Percentiles rank a stretch among this genome's conserved stretches.
These are phyloP conservation scores for Papiliotrema fonsecae DNA, from an alignment of 1,284 basidiomycete genomes.

Conservation along the genomic window DNA sequence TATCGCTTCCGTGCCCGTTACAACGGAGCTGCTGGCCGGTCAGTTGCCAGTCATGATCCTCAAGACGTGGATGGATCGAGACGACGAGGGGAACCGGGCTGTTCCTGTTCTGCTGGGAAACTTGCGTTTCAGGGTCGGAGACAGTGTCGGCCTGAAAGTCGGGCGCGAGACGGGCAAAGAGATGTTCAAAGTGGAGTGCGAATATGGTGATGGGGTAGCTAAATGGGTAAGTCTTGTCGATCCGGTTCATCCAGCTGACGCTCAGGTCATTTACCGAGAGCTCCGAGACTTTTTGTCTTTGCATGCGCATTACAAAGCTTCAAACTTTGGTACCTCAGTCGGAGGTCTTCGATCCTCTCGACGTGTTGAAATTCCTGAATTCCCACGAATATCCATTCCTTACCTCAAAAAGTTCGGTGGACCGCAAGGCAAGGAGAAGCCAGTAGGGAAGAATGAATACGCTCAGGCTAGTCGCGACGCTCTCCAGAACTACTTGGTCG, in stretches of 20 bases:
- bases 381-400: slow-evolving; percentile 78
- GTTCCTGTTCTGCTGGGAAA: slow-evolving; percentile 72
- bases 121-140: slow-evolving; percentile 45
- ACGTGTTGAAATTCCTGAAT: slow-evolving; percentile 77
- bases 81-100: slow-evolving; percentile 77
- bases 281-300: slow-evolving; percentile 86
- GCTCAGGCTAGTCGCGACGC: slow-evolving; percentile 73
- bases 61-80: slow-evolving; percentile 84
- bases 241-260: too few species aligned
- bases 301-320: slow-evolving; percentile 85
- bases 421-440: slow-evolving; percentile 25
- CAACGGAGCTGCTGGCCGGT: slow-evolving; percentile 75
- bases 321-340: slow-evolving; percentile 58
- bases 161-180: slow-evolving; percentile 39
- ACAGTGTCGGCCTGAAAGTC: slow-evolving; percentile 36
- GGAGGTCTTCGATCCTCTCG: slow-evolving; percentile 54
- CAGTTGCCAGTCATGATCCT: slow-evolving; percentile 78
- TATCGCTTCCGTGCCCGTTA: slow-evolving; percentile 62
- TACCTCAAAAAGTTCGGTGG: slow-evolving; percentile 63
- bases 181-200: slow-evolving; percentile 59
- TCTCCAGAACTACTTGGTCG: slow-evolving; percentile 83
- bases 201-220: slow-evolving; percentile 90
- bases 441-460: slow-evolving; percentile 61
- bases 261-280: slow-evolving; percentile 81
- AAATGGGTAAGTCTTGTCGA: slow-evolving; percentile 66